A percentile compares a stretch with the other conserved stretches of the same genome.
Evolutionary conservation across 83 land plant genomes (phyloP).

Genomic region (Isoetes engelmannii): DNA sequence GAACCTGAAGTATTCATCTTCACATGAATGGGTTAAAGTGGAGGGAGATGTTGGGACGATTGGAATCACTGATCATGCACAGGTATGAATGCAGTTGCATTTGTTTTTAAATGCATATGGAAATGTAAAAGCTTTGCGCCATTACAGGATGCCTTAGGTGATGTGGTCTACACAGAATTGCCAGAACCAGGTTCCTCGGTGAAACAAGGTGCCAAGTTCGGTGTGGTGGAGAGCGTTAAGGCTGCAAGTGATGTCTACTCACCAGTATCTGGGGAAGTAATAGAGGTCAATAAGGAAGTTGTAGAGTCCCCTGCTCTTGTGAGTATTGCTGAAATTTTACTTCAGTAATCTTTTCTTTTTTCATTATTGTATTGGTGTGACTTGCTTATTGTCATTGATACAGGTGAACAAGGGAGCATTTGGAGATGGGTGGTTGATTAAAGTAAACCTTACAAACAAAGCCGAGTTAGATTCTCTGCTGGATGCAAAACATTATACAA

Average conservation of each 20-base stretch:
- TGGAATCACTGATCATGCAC: conserved; percentile 82
- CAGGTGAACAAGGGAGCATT: conserved; percentile 20
- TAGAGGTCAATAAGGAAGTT: conserved; percentile 55
- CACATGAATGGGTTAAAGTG: conserved; percentile 87
- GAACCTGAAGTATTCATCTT: conserved; percentile 59
- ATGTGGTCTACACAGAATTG: conserved; percentile 74
- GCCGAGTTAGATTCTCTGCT: conserved; percentile 11
- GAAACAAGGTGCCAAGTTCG: conserved; percentile 43
- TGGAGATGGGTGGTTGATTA: conserved; percentile 23
- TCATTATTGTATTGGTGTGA: not conserved
- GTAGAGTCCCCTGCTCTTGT: conserved; percentile 55
- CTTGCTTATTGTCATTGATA: not conserved
- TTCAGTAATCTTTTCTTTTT: not conserved
- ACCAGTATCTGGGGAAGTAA: conserved; percentile 60
- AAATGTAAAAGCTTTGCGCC: not conserved
- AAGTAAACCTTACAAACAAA: conserved; percentile 12
- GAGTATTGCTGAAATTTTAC: not conserved
- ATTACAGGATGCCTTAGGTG: conserved; percentile 65
- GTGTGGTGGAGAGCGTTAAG: conserved; percentile 83
- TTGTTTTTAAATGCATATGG: not conserved
- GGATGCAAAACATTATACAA: conserved; percentile 9
- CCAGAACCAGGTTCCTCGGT: conserved; percentile 62
- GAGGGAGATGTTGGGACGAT: conserved; percentile 59
- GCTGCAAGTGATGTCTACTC: conserved; percentile 61
- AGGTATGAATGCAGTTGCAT: conserved; percentile 15